Percentiles rank a stretch among this genome's conserved stretches.
Evolutionary conservation across 2,329 filamentous ascomycete species (phyloP).

Genomic region (Aspergillus ruber): DNA sequence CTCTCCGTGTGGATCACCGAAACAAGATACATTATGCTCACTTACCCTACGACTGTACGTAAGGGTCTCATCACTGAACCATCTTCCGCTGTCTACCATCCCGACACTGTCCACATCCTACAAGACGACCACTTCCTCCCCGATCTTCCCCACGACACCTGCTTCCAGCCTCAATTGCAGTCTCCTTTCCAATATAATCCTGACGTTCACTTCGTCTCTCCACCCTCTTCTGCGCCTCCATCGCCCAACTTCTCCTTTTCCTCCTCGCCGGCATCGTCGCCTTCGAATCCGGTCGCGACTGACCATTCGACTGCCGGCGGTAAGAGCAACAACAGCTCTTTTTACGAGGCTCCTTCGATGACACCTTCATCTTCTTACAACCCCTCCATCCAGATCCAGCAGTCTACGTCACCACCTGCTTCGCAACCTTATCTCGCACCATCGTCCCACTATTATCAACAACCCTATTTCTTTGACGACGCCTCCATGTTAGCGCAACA

Average conservation of each 20-base stretch:
- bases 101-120: conserved; percentile 27
- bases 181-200: conserved; percentile 29
- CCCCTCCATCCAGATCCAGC: conserved; percentile 28
- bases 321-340: conserved; percentile 17
- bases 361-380: conserved; percentile 34
- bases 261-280: conserved; percentile 21
- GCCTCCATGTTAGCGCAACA: conserved; percentile 38
- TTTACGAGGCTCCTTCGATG: conserved; percentile 35
- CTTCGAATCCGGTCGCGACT: conserved; percentile 20
- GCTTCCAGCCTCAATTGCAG: not conserved
- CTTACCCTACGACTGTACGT: conserved; percentile 31
- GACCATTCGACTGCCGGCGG: conserved; percentile 16
- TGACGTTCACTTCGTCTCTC: conserved; percentile 26
- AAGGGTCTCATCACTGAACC: conserved; percentile 38
- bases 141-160: conserved; percentile 15
- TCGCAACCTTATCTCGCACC: conserved; percentile 25
- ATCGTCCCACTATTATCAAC: conserved; percentile 15
- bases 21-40: conserved; percentile 31
- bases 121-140: conserved; percentile 34
- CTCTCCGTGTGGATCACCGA: too few species aligned
- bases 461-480: conserved; percentile 16
- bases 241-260: conserved; percentile 26
- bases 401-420: conserved; percentile 24
- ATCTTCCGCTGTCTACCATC: conserved; percentile 17
- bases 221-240: conserved; percentile 31